A percentile compares a stretch with the other conserved stretches of the same genome.
Conservation (phyloP, 2,329 filamentous ascomycete species). For the Penicillium sp. region DNA sequence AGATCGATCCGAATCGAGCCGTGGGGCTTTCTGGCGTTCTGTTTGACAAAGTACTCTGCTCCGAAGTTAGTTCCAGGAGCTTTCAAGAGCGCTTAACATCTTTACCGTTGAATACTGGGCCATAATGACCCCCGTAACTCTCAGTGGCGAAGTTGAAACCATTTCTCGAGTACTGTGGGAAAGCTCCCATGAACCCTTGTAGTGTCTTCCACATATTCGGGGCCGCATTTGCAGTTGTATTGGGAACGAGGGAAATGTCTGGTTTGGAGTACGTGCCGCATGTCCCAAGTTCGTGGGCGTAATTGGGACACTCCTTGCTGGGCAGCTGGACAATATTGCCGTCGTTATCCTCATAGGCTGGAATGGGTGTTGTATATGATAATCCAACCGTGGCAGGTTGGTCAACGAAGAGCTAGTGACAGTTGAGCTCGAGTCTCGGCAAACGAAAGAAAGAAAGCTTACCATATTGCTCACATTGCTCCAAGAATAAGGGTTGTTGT, state of each 20-base stretch:
- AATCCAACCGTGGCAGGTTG: background rate
- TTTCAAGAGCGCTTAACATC: background rate
- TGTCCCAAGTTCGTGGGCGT: background rate
- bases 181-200: conserved; percentile 62
- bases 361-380: background rate
- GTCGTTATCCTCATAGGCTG: background rate
- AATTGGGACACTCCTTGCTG: background rate
- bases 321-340: background rate
- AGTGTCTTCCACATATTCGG: conserved; percentile 61
- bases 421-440: background rate
- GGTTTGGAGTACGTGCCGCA: conserved; percentile 22
- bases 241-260: conserved; percentile 51
- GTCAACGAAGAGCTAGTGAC: background rate
- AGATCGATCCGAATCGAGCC: conserved; percentile 15
- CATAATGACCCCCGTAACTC: background rate
- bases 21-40: background rate
- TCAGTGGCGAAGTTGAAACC: conserved; percentile 46
- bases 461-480: conserved; percentile 3
- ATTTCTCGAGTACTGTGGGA: conserved; percentile 51
- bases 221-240: conserved; percentile 53
- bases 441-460: background rate
- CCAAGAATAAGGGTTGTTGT: conserved; percentile 1
- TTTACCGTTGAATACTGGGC: background rate
- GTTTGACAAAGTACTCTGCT: background rate
- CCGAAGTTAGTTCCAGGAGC: background rate